Evolutionary conservation across 768 basidiomycete genomes (phyloP).

Genomic region (Podaxis pistillaris): DNA sequence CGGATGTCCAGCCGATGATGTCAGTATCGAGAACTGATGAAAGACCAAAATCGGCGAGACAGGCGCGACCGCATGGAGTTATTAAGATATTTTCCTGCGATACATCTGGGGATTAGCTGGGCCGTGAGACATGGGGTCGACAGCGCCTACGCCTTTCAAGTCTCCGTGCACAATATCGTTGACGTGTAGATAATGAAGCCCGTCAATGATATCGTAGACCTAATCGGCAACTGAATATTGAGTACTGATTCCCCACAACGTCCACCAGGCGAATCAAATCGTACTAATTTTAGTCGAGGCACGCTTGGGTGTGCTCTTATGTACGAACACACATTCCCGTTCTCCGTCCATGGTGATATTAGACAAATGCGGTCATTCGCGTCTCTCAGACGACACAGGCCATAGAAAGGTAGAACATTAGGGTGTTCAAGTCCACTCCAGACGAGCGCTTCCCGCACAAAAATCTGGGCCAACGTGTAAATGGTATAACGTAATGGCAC

Average conservation of each 20-base stretch:
- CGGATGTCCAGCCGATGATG: conserved; percentile 18
- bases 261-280: too few species aligned
- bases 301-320: too few species aligned
- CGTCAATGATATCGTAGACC: conserved; percentile 14
- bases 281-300: too few species aligned
- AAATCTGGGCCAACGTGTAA: not conserved
- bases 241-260: too few species aligned
- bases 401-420: conserved; percentile 14
- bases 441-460: conserved; percentile 7
- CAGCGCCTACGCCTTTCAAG: conserved; percentile 19
- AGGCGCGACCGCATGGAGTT: conserved; percentile 16
- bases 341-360: too few species aligned
- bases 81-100: conserved; percentile 25
- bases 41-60: conserved; percentile 26
- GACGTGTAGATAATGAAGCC: conserved; percentile 17
- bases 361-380: too few species aligned
- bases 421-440: conserved; percentile 10
- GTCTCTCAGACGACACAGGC: not conserved
- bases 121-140: not conserved
- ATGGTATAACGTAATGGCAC: too few species aligned
- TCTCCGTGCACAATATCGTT: conserved; percentile 21
- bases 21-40: conserved; percentile 18
- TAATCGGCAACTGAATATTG: not conserved
- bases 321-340: too few species aligned
- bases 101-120: not conserved